Evolutionary conservation across 257 asterid genomes (phyloP).

Genomic region (Scutellaria baicalensis): DNA sequence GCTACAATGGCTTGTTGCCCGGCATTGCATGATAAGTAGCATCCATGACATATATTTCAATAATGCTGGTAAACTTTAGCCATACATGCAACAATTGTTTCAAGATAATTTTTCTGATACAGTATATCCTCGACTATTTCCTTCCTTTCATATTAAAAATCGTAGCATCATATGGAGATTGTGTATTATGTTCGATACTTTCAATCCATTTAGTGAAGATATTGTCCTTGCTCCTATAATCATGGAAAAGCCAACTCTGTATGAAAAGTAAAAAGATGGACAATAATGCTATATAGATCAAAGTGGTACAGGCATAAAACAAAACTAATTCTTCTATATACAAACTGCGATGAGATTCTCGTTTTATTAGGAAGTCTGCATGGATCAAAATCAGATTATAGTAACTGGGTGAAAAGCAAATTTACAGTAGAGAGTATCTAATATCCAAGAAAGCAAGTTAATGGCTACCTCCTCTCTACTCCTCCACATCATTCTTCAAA

Average conservation of each 20-base stretch:
- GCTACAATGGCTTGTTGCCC: conserved; percentile 37
- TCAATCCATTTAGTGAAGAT: background rate
- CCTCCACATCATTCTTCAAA: conserved; percentile 30
- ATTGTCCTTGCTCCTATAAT: background rate
- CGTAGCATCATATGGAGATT: background rate
- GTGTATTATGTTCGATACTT: background rate
- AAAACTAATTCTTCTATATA: background rate
- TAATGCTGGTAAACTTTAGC: background rate
- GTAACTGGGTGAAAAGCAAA: background rate
- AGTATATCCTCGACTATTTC: background rate
- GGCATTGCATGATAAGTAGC: conserved; percentile 5
- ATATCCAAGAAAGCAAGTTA: background rate
- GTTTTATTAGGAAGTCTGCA: background rate
- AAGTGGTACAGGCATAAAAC: background rate
- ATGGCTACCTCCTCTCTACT: background rate
- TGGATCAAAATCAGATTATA: background rate
- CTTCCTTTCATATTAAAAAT: background rate
- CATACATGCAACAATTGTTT: background rate
- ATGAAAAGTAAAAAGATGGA: no score
- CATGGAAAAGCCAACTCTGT: background rate
- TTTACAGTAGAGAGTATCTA: background rate
- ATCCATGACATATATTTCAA: background rate
- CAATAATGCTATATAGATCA: background rate
- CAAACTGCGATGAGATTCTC: background rate
- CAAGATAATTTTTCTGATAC: background rate